These are phyloP conservation scores for Keqinozyma sinolaborantium DNA, from an alignment of 1,139 yeast species.

Conservation along the genomic window DNA sequence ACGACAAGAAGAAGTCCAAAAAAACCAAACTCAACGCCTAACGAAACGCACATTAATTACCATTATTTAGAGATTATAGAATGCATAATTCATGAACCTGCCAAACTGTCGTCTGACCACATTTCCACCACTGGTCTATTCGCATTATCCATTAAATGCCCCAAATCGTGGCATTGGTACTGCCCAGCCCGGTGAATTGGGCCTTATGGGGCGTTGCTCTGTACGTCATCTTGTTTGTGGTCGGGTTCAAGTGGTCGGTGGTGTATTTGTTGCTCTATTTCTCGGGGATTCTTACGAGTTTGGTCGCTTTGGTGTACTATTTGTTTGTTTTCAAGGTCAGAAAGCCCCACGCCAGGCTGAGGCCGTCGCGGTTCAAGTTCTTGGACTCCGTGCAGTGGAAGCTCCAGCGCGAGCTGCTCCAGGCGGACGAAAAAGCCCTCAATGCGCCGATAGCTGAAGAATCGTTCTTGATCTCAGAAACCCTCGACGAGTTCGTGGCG, in stretches of 20 bases:
- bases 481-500: slow-evolving; percentile 50
- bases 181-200: not conserved
- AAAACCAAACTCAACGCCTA: not conserved
- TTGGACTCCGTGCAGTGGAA: slow-evolving; percentile 25
- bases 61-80: no score
- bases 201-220: not conserved
- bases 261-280: slow-evolving; percentile 4
- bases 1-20: slow-evolving; percentile 7
- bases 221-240: slow-evolving; percentile 1
- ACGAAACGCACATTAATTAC: slow-evolving; percentile 1
- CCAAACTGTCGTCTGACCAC: no score
- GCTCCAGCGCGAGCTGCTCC: slow-evolving; percentile 11
- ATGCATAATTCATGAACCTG: no score
- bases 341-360: not conserved
- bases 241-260: slow-evolving; percentile 6
- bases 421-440: slow-evolving; percentile 7
- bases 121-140: no score
- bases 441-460: slow-evolving; percentile 39
- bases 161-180: not conserved
- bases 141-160: no score
- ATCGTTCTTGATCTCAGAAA: slow-evolving; percentile 50
- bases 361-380: slow-evolving; percentile 18
- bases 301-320: slow-evolving; percentile 5
- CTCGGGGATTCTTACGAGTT: slow-evolving; percentile 6
- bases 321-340: slow-evolving; percentile 7